Percentiles rank a stretch among this genome's conserved stretches.
These are phyloP conservation scores for Didymella lethalis DNA, from an alignment of 2,329 filamentous ascomycete genomes.

Conservation along the genomic window DNA sequence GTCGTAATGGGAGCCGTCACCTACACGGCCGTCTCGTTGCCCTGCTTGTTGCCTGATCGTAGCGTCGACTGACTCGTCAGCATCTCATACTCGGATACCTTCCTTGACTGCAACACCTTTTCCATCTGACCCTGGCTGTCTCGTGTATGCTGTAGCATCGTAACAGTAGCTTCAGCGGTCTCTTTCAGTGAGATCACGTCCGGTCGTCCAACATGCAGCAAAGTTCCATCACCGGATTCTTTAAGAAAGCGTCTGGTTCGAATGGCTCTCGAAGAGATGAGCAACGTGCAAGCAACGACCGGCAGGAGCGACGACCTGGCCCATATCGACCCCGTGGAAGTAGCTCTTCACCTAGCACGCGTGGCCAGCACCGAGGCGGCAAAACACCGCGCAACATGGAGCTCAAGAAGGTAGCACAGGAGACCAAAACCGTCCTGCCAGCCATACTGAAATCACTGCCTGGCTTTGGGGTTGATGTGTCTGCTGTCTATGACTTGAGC, in stretches of 20 bases:
- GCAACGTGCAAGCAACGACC: slow-evolving; percentile 1
- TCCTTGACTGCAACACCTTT: too few species aligned
- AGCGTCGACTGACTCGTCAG: slow-evolving; percentile 8
- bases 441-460: slow-evolving; percentile 30
- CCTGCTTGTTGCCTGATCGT: slow-evolving; percentile 20
- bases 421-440: slow-evolving; percentile 38
- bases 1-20: neutral
- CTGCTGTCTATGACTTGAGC: slow-evolving; percentile 30
- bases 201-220: slow-evolving; percentile 30
- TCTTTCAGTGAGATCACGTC: neutral
- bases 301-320: slow-evolving; percentile 21
- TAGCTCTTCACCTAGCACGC: slow-evolving; percentile 8
- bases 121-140: neutral
- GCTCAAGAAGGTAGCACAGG: slow-evolving; percentile 36
- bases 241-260: slow-evolving; percentile 21
- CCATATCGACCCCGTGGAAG: slow-evolving; percentile 26
- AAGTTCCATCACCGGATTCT: slow-evolving; percentile 34
- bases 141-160: neutral
- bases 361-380: slow-evolving; percentile 25
- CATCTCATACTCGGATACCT: too few species aligned
- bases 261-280: slow-evolving; percentile 8
- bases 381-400: slow-evolving; percentile 32
- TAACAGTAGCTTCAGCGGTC: neutral
- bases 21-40: neutral
- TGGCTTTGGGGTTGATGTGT: slow-evolving; percentile 28